phyloP scores from a whole-genome alignment of 164 flowering plant species.

The Umbellularia californica region DNA sequence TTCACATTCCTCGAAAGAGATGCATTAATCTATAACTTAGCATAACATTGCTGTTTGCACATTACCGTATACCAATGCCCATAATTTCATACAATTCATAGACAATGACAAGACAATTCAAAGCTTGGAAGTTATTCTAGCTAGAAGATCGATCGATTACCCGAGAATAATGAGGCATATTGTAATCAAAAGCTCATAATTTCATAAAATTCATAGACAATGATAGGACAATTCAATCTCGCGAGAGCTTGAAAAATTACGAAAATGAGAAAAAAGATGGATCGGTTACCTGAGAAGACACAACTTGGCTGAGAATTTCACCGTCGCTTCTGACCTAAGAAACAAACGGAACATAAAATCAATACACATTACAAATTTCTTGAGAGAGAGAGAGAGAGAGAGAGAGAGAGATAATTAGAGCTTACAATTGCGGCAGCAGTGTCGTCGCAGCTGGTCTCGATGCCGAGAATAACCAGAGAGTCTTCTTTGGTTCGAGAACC shows the following conservation, averaged over 20 bases:
- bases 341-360: background rate
- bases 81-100: too few species aligned
- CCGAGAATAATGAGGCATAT: conserved; percentile 19
- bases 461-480: conserved; percentile 70
- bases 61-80: background rate
- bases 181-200: too few species aligned
- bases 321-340: conserved; percentile 75
- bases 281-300: conserved; percentile 77
- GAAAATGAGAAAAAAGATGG: background rate
- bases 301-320: conserved; percentile 89
- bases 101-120: background rate
- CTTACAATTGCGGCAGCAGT: conserved; percentile 89
- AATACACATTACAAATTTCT: background rate
- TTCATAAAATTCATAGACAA: too few species aligned
- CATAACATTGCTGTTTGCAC: too few species aligned
- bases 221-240: too few species aligned
- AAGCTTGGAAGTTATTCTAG: background rate
- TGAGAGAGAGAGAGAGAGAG: background rate
- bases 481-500: conserved; percentile 14
- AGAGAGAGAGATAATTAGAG: background rate
- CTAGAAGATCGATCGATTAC: conserved; percentile 13
- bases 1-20: background rate
- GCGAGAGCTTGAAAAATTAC: background rate
- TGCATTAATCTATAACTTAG: background rate
- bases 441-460: conserved; percentile 96